A percentile compares a stretch with the other conserved stretches of the same genome.
Evolutionary conservation across 441 rosid genomes (phyloP).

Genomic region (Populus hybrid): DNA sequence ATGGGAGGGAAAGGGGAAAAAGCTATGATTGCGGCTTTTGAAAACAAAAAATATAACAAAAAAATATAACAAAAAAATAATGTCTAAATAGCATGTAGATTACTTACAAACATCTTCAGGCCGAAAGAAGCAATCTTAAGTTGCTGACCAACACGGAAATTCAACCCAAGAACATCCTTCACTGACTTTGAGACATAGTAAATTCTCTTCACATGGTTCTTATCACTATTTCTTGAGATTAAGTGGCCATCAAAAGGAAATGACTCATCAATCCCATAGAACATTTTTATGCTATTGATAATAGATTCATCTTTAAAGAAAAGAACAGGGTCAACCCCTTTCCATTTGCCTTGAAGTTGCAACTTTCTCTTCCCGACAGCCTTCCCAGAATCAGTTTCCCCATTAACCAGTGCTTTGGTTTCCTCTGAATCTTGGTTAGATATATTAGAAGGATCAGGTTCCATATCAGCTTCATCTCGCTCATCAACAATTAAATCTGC

Average conservation of each 20-base stretch:
- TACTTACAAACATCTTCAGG: constrained; percentile 94
- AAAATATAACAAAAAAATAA: background rate
- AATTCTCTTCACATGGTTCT: constrained; percentile 85
- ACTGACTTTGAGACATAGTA: constrained; percentile 85
- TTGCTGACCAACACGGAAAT: constrained; percentile 67
- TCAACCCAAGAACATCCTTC: constrained; percentile 72
- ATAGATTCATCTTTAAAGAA: constrained; percentile 78
- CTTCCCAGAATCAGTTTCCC: constrained; percentile 37
- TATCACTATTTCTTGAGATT: constrained; percentile 75
- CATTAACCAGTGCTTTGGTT: constrained; percentile 27
- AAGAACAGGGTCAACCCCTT: constrained; percentile 85
- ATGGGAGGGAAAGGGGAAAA: background rate
- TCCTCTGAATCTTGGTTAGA: constrained; percentile 29
- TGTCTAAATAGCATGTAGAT: background rate
- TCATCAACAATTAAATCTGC: constrained; percentile 36
- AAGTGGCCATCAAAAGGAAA: constrained; percentile 75
- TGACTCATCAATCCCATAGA: constrained; percentile 78
- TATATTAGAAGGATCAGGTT: constrained; percentile 26
- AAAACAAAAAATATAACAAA: background rate
- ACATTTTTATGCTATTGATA: constrained; percentile 65
- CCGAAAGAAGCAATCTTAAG: constrained; percentile 91
- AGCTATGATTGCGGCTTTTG: background rate
- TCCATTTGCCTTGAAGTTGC: constrained; percentile 88
- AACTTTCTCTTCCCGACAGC: constrained; percentile 57
- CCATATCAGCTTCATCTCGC: constrained; percentile 29